These are phyloP conservation scores for Penicillium sp. DNA, from an alignment of 2,329 filamentous ascomycete genomes.

Conservation along the genomic window DNA sequence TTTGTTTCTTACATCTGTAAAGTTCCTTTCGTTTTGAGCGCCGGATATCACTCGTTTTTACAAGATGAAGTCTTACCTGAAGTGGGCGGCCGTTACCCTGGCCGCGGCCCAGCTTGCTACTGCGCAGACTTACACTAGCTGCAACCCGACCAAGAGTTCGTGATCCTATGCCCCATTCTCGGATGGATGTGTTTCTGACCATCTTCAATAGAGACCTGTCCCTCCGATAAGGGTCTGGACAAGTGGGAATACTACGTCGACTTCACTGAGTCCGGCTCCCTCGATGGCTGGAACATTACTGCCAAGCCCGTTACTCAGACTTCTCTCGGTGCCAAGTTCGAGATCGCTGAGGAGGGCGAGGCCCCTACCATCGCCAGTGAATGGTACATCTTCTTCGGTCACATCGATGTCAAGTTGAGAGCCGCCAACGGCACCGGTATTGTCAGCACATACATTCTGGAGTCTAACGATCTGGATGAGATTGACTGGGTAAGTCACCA, in stretches of 20 bases:
- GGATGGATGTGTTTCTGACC: background rate
- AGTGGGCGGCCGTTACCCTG: constrained; percentile 28
- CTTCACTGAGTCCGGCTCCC: constrained; percentile 52
- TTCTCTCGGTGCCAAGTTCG: constrained; percentile 77
- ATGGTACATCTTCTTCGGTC: constrained; percentile 99
- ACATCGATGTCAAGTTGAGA: constrained; percentile 81
- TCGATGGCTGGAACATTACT: constrained; percentile 64
- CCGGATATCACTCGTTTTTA: background rate
- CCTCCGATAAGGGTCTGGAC: constrained; percentile 69
- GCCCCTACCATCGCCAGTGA: constrained; percentile 82
- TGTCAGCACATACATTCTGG: constrained; percentile 84
- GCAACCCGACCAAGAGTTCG: constrained; percentile 61
- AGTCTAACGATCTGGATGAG: constrained; percentile 90
- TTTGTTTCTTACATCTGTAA: background rate
- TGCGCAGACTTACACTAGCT: constrained; percentile 75
- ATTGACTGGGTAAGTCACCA: constrained; percentile 87
- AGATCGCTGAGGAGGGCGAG: constrained; percentile 73
- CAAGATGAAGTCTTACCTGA: constrained; percentile 7
- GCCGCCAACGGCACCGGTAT: constrained; percentile 86
- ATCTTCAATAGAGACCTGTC: constrained; percentile 52
- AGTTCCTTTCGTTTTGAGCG: background rate
- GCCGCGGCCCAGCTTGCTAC: constrained; percentile 30
- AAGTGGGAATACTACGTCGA: constrained; percentile 31
- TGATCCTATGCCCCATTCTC: background rate
- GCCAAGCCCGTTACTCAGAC: constrained; percentile 65